A percentile compares a stretch with the other conserved stretches of the same genome.
These are phyloP conservation scores for Singerocomus rubriflavus DNA, from an alignment of 1,284 basidiomycete genomes.

Conservation along the genomic window DNA sequence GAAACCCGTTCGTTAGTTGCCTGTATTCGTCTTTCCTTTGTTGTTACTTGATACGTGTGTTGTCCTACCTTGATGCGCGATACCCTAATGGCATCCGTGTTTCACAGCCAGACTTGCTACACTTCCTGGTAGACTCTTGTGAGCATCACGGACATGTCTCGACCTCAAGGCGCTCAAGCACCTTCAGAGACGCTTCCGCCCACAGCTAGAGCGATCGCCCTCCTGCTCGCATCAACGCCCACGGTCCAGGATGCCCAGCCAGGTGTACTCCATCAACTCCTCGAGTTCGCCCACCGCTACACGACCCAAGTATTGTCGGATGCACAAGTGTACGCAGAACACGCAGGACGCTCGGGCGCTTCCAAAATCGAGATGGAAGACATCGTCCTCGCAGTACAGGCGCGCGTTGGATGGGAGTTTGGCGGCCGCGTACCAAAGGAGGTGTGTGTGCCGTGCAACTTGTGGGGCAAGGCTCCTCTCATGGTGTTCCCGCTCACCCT, in stretches of 20 bases:
- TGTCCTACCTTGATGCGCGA: constrained; percentile 1
- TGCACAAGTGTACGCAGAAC: constrained; percentile 91
- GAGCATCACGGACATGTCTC: constrained; percentile 47
- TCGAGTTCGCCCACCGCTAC: constrained; percentile 96
- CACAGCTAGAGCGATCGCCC: constrained; percentile 88
- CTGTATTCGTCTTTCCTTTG: constrained; percentile 8
- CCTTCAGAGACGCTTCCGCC: constrained; percentile 74
- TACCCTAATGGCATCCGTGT: constrained; percentile 18
- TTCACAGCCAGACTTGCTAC: background rate
- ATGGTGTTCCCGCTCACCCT: background rate
- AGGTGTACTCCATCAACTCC: constrained; percentile 88
- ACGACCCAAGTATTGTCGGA: constrained; percentile 89
- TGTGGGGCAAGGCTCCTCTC: too few relatives aligned
- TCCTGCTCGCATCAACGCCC: constrained; percentile 92
- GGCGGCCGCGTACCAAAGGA: constrained; percentile 93
- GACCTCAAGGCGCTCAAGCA: constrained; percentile 36
- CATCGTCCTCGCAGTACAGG: constrained; percentile 87
- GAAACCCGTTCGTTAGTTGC: constrained; percentile 14
- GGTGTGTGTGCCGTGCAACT: constrained; percentile 45
- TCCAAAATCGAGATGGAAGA: constrained; percentile 86
- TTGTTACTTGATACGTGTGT: constrained; percentile 5
- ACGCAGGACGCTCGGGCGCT: constrained; percentile 69
- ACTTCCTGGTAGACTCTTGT: background rate
- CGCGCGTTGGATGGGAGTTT: constrained; percentile 92
- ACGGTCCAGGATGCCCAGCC: constrained; percentile 91